phyloP scores from a whole-genome alignment of 768 basidiomycete genomes.

The Boletellus ananas region DNA sequence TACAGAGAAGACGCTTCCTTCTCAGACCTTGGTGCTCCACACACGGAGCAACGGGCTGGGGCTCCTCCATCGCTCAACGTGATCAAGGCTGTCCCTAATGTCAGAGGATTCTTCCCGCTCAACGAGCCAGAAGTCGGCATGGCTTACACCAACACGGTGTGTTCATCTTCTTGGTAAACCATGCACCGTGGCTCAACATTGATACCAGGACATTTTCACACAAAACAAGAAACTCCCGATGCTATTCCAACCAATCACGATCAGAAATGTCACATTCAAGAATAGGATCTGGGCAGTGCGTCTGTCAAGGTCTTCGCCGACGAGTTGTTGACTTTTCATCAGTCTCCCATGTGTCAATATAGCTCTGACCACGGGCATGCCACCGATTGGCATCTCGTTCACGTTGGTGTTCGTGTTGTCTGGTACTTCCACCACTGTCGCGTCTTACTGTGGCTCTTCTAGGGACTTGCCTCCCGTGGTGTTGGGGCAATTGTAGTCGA shows the following conservation, averaged over 20 bases:
- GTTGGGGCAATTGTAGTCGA: conserved; percentile 69
- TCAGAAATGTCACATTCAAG: conserved; percentile 62
- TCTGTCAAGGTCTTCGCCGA: neutral
- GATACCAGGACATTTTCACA: conserved; percentile 33
- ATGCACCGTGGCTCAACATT: neutral
- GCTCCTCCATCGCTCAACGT: conserved; percentile 17
- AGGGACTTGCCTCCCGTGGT: conserved; percentile 69
- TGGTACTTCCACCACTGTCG: neutral
- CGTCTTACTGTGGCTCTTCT: neutral
- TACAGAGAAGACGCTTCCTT: neutral
- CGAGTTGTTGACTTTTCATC: neutral
- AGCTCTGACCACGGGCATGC: conserved; percentile 69
- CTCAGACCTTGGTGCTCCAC: too few relatives aligned
- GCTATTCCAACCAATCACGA: conserved; percentile 63
- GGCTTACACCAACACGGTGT: conserved; percentile 24
- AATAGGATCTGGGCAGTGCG: conserved; percentile 68
- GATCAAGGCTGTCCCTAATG: conserved; percentile 49
- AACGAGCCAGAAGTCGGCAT: conserved; percentile 58
- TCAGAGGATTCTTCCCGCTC: conserved; percentile 54
- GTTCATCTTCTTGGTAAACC: conserved; percentile 6
- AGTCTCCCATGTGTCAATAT: conserved; percentile 85
- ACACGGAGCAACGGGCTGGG: too few relatives aligned
- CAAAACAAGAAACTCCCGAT: conserved; percentile 51
- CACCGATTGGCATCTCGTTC: conserved; percentile 82
- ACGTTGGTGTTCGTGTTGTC: conserved; percentile 51